Percentiles rank a stretch among this genome's conserved stretches.
These are phyloP conservation scores for Cryphonectria japonica DNA, from an alignment of 2,329 filamentous ascomycete genomes.

Conservation along the genomic window DNA sequence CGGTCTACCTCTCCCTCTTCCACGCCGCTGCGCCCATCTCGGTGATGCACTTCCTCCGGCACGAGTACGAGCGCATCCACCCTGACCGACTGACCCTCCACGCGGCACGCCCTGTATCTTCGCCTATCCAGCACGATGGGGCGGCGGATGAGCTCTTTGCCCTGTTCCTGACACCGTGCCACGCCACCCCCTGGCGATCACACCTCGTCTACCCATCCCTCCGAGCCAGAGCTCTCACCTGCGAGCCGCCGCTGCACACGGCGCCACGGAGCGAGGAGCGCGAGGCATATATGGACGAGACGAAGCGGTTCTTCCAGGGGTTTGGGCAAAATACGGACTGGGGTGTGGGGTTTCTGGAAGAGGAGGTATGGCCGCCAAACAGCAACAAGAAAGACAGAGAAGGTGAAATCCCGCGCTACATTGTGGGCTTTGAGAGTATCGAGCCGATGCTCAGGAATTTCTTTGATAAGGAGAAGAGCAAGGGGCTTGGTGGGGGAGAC, in stretches of 20 bases:
- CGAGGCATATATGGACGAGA: conserved; percentile 79
- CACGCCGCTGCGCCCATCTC: conserved; percentile 82
- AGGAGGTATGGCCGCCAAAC: conserved; percentile 51
- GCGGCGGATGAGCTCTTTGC: conserved; percentile 58
- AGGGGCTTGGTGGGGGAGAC: conserved; percentile 40
- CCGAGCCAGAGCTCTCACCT: conserved; percentile 81
- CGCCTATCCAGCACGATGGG: conserved; percentile 33
- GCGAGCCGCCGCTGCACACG: conserved; percentile 81
- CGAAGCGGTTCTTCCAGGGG: conserved; percentile 84
- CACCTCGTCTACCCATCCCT: conserved; percentile 78
- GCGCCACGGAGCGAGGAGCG: conserved; percentile 63
- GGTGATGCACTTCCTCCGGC: conserved; percentile 76
- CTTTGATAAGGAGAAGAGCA: conserved; percentile 41
- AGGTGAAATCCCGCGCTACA: conserved; percentile 53
- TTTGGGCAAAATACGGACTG: conserved; percentile 35
- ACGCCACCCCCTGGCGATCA: conserved; percentile 93
- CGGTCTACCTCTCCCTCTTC: conserved; percentile 71
- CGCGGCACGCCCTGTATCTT: conserved; percentile 28
- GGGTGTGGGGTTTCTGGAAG: conserved; percentile 54
- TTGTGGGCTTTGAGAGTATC: conserved; percentile 65
- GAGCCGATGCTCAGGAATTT: conserved; percentile 51
- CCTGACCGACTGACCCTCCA: conserved; percentile 44
- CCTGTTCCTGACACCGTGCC: conserved; percentile 92
- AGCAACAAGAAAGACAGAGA: conserved; percentile 15
- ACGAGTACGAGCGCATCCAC: conserved; percentile 67